Evolutionary conservation across 202 grass and related monocot genomes (phyloP).

Genomic region (Digitaria exilis): DNA sequence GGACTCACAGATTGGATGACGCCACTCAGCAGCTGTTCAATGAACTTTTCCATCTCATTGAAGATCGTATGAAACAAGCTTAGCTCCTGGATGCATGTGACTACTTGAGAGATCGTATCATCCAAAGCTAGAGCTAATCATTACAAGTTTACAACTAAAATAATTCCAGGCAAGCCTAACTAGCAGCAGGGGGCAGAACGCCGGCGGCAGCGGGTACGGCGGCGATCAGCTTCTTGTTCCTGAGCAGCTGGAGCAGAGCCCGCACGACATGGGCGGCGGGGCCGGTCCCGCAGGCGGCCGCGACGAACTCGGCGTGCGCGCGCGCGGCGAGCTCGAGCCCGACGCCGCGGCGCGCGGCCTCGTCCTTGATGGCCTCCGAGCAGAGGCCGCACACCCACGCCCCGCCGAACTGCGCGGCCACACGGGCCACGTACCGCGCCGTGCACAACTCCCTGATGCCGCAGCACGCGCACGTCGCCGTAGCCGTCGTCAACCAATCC

Average conservation of each 20-base stretch:
- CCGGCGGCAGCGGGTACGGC: too few relatives aligned
- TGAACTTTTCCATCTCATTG: neutral
- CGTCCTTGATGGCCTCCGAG: constrained; percentile 64
- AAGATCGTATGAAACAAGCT: neutral
- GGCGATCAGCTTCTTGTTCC: constrained; percentile 52
- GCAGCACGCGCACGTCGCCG: constrained; percentile 61
- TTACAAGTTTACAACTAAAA: too few relatives aligned
- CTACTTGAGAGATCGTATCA: too few relatives aligned
- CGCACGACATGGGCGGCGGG: constrained; percentile 37
- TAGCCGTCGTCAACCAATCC: neutral
- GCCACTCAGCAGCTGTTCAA: neutral
- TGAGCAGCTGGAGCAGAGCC: constrained; percentile 62
- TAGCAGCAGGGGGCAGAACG: neutral
- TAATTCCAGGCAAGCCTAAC: too few relatives aligned
- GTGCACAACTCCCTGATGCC: constrained; percentile 68
- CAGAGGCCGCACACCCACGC: constrained; percentile 72
- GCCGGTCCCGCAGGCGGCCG: neutral
- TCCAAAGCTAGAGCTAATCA: too few relatives aligned
- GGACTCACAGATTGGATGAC: neutral
- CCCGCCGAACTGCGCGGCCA: constrained; percentile 58
- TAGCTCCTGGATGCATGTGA: neutral
- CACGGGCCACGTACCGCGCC: constrained; percentile 43
- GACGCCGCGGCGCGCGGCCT: constrained; percentile 46
- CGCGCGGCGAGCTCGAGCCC: constrained; percentile 45
- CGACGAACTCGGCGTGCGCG: constrained; percentile 59